These are phyloP conservation scores for Immersiella caudata DNA, from an alignment of 495 filamentous ascomycete species.

Conservation along the genomic window DNA sequence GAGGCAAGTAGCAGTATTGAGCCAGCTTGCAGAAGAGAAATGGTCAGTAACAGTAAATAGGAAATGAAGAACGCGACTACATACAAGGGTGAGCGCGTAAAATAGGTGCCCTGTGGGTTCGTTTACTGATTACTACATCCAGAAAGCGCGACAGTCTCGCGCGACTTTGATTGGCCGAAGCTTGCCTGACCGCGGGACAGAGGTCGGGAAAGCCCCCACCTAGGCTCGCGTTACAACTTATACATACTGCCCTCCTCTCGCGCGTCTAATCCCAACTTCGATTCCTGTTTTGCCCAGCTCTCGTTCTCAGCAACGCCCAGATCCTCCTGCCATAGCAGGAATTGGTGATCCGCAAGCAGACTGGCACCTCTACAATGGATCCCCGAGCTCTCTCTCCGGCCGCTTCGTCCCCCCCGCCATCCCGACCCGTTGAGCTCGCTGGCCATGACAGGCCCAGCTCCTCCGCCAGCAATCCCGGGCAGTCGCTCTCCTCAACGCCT, in stretches of 20 bases:
- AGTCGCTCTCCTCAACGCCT: constrained; percentile 10
- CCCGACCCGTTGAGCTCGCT: constrained; percentile 9
- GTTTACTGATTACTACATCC: neutral
- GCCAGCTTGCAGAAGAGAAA: neutral
- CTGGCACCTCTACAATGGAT: constrained; percentile 7
- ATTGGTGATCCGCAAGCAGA: neutral
- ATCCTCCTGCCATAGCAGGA: neutral
- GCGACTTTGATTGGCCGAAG: neutral
- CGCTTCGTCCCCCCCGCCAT: constrained; percentile 16
- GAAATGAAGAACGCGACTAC: neutral
- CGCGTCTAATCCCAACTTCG: neutral
- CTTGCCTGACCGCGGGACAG: neutral
- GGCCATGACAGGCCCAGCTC: constrained; percentile 24
- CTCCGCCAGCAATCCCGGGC: constrained; percentile 21
- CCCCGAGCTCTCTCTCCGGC: constrained; percentile 14
- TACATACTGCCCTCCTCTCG: neutral
- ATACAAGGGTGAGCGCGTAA: too few species aligned
- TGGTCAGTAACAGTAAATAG: neutral
- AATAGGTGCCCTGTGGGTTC: neutral
- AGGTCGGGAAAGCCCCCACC: neutral
- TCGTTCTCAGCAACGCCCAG: neutral
- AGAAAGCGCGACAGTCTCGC: neutral
- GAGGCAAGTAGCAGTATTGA: neutral
- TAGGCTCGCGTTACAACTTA: neutral
- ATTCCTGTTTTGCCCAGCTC: neutral